These are phyloP conservation scores for Pyricularia sp. DNA, from an alignment of 2,329 filamentous ascomycete genomes.

Conservation along the genomic window DNA sequence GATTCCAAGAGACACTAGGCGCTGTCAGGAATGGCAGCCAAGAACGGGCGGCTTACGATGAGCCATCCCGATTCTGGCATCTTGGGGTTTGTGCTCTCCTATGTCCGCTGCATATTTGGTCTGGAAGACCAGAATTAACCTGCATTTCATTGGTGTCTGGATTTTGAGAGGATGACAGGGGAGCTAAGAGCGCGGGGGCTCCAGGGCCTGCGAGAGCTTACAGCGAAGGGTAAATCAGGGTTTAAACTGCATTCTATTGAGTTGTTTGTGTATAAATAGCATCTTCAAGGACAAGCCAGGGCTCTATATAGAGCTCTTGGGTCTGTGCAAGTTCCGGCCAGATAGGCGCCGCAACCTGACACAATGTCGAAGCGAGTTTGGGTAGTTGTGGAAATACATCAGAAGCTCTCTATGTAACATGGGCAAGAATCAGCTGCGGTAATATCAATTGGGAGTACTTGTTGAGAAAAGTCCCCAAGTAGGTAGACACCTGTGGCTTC, in stretches of 20 bases:
- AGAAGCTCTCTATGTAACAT: not conserved
- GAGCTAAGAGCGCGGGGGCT: not conserved
- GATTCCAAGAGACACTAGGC: conserved; percentile 22
- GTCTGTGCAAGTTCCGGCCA: not conserved
- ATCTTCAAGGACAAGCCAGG: not conserved
- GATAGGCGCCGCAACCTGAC: not conserved
- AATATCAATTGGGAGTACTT: not conserved
- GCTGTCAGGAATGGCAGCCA: not conserved
- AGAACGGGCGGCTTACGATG: too few species aligned
- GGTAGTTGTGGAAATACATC: not conserved
- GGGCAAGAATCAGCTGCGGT: not conserved
- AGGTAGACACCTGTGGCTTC: not conserved
- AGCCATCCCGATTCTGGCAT: too few species aligned
- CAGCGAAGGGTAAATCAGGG: not conserved
- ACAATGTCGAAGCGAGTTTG: not conserved
- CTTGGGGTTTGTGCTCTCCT: not conserved
- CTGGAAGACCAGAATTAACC: not conserved
- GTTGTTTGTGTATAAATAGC: not conserved
- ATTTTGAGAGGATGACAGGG: not conserved
- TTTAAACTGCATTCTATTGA: not conserved
- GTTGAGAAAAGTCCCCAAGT: not conserved
- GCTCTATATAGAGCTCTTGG: not conserved
- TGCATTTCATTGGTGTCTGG: not conserved
- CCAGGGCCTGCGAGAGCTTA: not conserved
- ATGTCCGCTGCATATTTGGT: not conserved